Evolutionary conservation across 495 filamentous ascomycete genomes (phyloP).

Genomic region (Neurospora sp.): DNA sequence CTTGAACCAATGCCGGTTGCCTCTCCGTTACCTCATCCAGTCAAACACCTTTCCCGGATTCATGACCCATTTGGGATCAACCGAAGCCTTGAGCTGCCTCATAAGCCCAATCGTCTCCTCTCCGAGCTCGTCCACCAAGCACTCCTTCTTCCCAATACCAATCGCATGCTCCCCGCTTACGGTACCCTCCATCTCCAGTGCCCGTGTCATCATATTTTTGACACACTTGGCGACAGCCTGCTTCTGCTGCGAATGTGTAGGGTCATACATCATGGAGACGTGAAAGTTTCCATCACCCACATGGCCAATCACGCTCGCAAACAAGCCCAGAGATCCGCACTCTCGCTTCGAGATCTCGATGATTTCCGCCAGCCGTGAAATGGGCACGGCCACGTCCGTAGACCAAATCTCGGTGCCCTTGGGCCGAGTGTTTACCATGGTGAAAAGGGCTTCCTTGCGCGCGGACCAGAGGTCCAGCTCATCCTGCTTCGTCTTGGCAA

Average conservation of each 20-base stretch:
- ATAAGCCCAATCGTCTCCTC: constrained; percentile 22
- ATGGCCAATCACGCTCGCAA: constrained; percentile 65
- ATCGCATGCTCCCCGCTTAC: constrained; percentile 29
- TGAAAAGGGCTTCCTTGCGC: constrained; percentile 57
- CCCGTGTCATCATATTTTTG: constrained; percentile 20
- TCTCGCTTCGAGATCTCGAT: constrained; percentile 58
- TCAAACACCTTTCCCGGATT: constrained; percentile 31
- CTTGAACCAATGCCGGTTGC: background rate
- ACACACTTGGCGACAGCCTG: constrained; percentile 13
- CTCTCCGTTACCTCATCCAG: background rate
- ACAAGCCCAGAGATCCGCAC: constrained; percentile 49
- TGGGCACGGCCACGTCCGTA: constrained; percentile 62
- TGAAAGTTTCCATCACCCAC: constrained; percentile 44
- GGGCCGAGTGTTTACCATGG: constrained; percentile 35
- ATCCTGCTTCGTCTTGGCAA: constrained; percentile 48
- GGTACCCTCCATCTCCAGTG: constrained; percentile 29
- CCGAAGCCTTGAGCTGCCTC: constrained; percentile 18
- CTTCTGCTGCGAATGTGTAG: constrained; percentile 11
- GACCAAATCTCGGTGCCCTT: constrained; percentile 52
- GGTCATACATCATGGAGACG: constrained; percentile 25
- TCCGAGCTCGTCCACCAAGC: constrained; percentile 23
- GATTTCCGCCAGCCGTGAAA: constrained; percentile 58
- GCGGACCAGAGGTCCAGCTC: constrained; percentile 57
- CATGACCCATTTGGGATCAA: constrained; percentile 27
- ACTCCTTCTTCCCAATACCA: constrained; percentile 26